These are phyloP conservation scores for Saccharomyces eubayanus DNA, from an alignment of 805 yeast species.

Conservation along the genomic window DNA sequence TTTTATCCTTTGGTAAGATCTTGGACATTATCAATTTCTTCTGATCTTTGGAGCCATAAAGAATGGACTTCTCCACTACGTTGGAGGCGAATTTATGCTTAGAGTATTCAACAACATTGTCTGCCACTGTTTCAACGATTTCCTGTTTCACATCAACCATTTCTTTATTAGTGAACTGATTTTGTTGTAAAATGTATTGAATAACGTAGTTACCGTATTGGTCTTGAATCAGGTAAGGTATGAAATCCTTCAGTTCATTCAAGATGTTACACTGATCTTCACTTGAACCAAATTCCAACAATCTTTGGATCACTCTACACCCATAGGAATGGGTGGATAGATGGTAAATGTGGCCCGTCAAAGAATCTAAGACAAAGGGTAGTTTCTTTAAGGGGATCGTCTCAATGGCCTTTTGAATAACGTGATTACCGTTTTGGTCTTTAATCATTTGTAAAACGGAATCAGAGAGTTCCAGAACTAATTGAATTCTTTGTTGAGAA, in stretches of 20 bases:
- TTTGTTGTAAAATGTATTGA: constrained; percentile 87
- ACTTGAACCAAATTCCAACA: constrained; percentile 66
- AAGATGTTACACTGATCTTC: constrained; percentile 62
- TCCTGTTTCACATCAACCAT: constrained; percentile 25
- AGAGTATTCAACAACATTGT: constrained; percentile 71
- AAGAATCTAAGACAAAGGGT: constrained; percentile 63
- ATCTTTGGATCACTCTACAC: constrained; percentile 90
- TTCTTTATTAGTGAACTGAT: constrained; percentile 42
- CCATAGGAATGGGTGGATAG: constrained; percentile 95
- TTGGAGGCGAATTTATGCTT: constrained; percentile 96
- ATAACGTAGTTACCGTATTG: constrained; percentile 97
- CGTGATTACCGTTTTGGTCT: constrained; percentile 98
- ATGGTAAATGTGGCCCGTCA: constrained; percentile 66
- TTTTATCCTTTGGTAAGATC: constrained; percentile 49
- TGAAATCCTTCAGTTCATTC: constrained; percentile 60
- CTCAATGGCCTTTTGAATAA: constrained; percentile 90
- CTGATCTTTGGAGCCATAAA: constrained; percentile 59
- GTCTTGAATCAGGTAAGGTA: constrained; percentile 77
- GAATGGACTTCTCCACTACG: constrained; percentile 90
- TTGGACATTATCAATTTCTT: constrained; percentile 54
- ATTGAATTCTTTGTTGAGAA: constrained; percentile 52
- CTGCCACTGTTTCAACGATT: constrained; percentile 61
- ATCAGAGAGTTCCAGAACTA: constrained; percentile 63
- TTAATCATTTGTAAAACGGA: constrained; percentile 63
- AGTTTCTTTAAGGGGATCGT: constrained; percentile 63